Conservation (phyloP, 177 flowering plant species). For the Tripterygium wilfordii region DNA sequence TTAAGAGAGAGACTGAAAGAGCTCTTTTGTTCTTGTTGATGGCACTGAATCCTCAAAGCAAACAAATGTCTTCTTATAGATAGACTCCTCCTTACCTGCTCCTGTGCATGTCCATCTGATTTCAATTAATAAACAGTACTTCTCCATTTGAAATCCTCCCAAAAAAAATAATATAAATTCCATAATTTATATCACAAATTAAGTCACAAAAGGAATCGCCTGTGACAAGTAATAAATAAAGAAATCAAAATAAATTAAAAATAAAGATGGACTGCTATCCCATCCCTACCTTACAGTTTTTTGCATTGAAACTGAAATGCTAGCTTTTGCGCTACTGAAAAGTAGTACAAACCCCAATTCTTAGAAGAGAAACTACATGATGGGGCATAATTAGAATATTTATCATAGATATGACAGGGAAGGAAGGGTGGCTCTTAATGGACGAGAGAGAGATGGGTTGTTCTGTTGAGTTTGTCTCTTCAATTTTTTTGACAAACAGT, state of each 20-base stretch:
- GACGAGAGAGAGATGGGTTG: slow-evolving; percentile 18
- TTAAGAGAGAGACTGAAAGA: slow-evolving; percentile 10
- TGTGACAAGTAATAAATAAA: slow-evolving; percentile 27
- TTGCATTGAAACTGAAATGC: slow-evolving; percentile 34
- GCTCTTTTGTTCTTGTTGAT: slow-evolving; percentile 16
- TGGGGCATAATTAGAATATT: slow-evolving; percentile 38
- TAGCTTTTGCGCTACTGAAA: slow-evolving; percentile 31
- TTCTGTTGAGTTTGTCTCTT: slow-evolving; percentile 22
- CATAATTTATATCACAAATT: background rate
- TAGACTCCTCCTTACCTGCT: slow-evolving; percentile 42
- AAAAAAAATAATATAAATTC: slow-evolving; percentile 17
- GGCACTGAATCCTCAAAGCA: slow-evolving; percentile 19
- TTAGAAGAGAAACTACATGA: slow-evolving; percentile 30
- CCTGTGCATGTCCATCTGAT: slow-evolving; percentile 21
- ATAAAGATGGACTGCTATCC: slow-evolving; percentile 16
- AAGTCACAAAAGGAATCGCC: slow-evolving; percentile 47
- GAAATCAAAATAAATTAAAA: slow-evolving; percentile 20
- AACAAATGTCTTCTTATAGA: slow-evolving; percentile 52
- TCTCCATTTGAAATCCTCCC: slow-evolving; percentile 14
- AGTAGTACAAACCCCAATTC: slow-evolving; percentile 41
- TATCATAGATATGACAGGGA: slow-evolving; percentile 25
- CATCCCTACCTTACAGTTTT: slow-evolving; percentile 28
- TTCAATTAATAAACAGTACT: slow-evolving; percentile 18
- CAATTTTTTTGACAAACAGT: too few relatives aligned
- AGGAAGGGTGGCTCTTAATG: slow-evolving; percentile 33